phyloP scores from a whole-genome alignment of 257 asterid genomes.

The Fraxinus quadrangulata region DNA sequence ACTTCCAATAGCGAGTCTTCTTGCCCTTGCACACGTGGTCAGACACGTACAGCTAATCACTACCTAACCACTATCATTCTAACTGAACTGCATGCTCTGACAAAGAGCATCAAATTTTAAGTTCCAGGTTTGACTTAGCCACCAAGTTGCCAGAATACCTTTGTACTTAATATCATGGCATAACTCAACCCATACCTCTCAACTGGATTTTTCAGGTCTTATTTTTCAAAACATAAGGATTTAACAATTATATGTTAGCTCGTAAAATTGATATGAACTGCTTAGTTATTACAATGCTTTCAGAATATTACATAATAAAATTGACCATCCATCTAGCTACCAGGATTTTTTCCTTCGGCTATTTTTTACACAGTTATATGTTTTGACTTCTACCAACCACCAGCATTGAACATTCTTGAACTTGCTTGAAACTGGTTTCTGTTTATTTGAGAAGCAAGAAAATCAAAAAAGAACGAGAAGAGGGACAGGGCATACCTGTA shows the following conservation, averaged over 20 bases:
- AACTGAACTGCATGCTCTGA: not conserved
- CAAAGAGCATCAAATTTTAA: not conserved
- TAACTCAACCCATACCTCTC: not conserved
- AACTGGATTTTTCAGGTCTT: not conserved
- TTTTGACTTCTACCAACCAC: not conserved
- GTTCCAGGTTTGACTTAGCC: not conserved
- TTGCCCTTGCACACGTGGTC: not conserved
- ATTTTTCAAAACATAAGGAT: no score
- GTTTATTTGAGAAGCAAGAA: not conserved
- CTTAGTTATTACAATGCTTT: no score
- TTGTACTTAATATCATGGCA: not conserved
- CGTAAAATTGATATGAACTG: no score
- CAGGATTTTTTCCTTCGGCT: not conserved
- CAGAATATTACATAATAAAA: no score
- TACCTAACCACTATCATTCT: not conserved
- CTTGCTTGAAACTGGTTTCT: not conserved
- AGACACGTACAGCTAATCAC: not conserved
- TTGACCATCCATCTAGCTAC: not conserved
- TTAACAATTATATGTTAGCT: no score
- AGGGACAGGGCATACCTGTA: slow-evolving; percentile 60
- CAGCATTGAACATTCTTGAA: not conserved
- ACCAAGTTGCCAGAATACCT: not conserved
- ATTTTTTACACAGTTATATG: not conserved
- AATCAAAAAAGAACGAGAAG: not conserved
- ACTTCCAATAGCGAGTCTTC: not conserved